These are phyloP conservation scores for Flaveria linearis DNA, from an alignment of 129 eudicot species.

Conservation along the genomic window DNA sequence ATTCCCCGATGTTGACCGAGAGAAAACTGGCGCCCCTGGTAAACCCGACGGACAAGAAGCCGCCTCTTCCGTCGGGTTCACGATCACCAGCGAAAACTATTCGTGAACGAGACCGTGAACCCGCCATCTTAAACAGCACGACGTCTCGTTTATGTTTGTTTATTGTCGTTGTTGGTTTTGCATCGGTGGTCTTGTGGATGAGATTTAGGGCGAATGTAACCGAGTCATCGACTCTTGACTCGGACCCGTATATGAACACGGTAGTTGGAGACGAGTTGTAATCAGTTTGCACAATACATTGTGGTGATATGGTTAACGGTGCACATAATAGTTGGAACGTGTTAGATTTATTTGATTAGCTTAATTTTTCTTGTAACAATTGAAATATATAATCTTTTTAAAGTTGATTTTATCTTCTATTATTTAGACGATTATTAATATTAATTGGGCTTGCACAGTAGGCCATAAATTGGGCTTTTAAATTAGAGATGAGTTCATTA, in stretches of 20 bases:
- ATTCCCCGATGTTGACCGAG: constrained; percentile 9
- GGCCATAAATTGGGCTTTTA: no score
- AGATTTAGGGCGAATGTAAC: constrained; percentile 14
- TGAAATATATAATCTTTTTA: no score
- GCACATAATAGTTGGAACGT: not conserved
- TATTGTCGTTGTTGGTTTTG: constrained; percentile 33
- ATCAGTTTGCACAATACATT: not conserved
- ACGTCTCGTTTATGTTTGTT: constrained; percentile 24
- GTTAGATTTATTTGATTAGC: no score
- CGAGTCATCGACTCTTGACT: constrained; percentile 18
- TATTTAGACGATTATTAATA: no score
- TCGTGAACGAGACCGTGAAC: not conserved
- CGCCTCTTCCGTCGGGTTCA: constrained; percentile 28
- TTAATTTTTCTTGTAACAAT: no score
- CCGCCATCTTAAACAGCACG: not conserved
- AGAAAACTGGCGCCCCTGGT: constrained; percentile 4
- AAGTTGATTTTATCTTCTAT: no score
- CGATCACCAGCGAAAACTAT: not conserved
- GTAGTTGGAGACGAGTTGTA: constrained; percentile 40
- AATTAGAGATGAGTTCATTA: no score
- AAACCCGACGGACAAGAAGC: constrained; percentile 27
- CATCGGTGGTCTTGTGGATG: constrained; percentile 43
- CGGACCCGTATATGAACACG: constrained; percentile 36
- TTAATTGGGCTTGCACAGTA: no score
- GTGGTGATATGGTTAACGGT: not conserved